phyloP scores from a whole-genome alignment of 2,329 filamentous ascomycete species.

The Tolypocladium ovalisporum region DNA sequence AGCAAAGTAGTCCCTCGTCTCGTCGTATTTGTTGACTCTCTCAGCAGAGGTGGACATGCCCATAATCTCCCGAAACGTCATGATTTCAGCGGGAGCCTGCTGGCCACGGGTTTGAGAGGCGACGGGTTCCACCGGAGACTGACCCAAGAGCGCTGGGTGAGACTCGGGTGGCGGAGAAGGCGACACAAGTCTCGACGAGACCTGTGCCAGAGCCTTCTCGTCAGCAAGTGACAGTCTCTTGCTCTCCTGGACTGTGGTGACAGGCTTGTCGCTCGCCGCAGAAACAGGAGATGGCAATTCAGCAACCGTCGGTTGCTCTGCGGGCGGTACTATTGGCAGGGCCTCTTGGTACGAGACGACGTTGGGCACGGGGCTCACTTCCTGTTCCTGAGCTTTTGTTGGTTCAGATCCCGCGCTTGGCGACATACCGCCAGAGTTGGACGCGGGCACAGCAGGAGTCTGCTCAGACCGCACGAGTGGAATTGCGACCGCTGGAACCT shows the following conservation, averaged over 20 bases:
- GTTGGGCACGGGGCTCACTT: not conserved
- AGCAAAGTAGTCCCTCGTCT: constrained; percentile 61
- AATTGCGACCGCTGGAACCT: not conserved
- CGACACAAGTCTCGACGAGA: constrained; percentile 22
- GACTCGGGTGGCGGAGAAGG: constrained; percentile 26
- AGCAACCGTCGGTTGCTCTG: constrained; percentile 5
- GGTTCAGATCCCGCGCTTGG: constrained; percentile 2
- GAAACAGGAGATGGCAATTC: constrained; percentile 35
- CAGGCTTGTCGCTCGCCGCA: constrained; percentile 18
- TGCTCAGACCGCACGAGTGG: not conserved
- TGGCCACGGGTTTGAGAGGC: not conserved
- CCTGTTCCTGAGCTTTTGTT: not conserved
- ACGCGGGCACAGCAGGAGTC: not conserved
- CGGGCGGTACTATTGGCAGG: not conserved
- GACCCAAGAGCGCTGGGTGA: constrained; percentile 18
- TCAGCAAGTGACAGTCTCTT: constrained; percentile 29
- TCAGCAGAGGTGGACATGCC: constrained; percentile 53
- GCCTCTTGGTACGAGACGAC: constrained; percentile 8
- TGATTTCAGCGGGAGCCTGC: constrained; percentile 20
- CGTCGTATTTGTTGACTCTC: constrained; percentile 63
- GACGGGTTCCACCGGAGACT: constrained; percentile 6
- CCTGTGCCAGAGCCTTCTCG: constrained; percentile 29
- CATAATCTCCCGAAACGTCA: constrained; percentile 68
- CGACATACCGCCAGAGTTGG: not conserved
- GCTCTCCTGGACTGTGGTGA: constrained; percentile 10